Conservation (phyloP, 2,329 filamentous ascomycete species). For the Penicillium frequentans region DNA sequence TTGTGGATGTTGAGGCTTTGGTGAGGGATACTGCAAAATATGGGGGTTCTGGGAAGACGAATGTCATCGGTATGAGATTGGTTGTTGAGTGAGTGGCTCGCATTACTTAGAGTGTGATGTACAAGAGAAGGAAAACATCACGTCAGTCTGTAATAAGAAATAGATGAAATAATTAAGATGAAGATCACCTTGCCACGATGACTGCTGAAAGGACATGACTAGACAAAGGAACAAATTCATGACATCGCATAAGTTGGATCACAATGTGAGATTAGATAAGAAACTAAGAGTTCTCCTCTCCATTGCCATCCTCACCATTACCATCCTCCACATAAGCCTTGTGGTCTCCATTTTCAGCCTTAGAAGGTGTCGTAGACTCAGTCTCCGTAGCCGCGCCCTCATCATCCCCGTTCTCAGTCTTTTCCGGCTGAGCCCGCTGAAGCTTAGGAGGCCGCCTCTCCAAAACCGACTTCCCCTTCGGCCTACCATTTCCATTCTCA, state of each 20-base stretch:
- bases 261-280: not conserved
- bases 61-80: constrained; percentile 11
- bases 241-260: not conserved
- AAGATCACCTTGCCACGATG: not conserved
- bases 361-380: constrained; percentile 3
- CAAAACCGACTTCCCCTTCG: constrained; percentile 25
- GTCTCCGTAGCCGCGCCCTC: constrained; percentile 13
- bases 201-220: not conserved
- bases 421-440: not conserved
- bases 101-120: too few relatives aligned
- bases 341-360: not conserved
- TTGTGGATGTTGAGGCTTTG: constrained; percentile 20
- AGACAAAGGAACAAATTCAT: not conserved
- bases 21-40: constrained; percentile 14
- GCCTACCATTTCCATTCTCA: constrained; percentile 12
- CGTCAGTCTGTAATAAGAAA: too few relatives aligned
- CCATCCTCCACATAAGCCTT: not conserved
- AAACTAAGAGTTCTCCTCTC: not conserved
- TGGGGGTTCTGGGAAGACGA: constrained; percentile 10
- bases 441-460: constrained; percentile 1
- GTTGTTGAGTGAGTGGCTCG: not conserved
- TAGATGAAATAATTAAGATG: not conserved
- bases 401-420: not conserved
- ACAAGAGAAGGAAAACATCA: too few relatives aligned
- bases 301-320: not conserved